Conservation (phyloP, 108 stramenopile species). For the Cyclotella baltica region DNA sequence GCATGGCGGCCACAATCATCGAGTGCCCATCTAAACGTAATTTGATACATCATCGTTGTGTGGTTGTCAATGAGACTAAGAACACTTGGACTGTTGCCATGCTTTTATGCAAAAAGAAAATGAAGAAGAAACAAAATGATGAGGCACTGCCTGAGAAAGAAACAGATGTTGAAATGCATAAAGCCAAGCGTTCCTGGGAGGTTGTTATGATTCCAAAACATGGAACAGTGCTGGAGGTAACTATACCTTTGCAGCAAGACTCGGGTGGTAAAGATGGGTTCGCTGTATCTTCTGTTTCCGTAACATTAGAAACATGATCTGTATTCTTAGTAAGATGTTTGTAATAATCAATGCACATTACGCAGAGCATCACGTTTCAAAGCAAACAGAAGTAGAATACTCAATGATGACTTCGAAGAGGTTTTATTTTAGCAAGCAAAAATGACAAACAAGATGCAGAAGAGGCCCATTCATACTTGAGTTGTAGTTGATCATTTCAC, state of each 20-base stretch:
- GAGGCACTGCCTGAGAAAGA: not conserved
- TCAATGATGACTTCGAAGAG: too few relatives aligned
- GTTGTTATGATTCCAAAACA: slow-evolving; percentile 42
- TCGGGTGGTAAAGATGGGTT: not conserved
- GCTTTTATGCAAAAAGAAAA: slow-evolving; percentile 7
- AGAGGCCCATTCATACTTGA: too few relatives aligned
- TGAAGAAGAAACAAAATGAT: not conserved
- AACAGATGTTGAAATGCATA: not conserved
- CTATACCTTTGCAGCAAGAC: slow-evolving; percentile 15
- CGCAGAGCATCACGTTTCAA: too few relatives aligned
- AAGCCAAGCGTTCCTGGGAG: slow-evolving; percentile 13
- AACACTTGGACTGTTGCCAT: slow-evolving; percentile 43
- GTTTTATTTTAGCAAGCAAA: too few relatives aligned
- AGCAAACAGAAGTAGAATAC: too few relatives aligned
- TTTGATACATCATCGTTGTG: slow-evolving; percentile 23
- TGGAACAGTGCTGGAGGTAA: slow-evolving; percentile 37
- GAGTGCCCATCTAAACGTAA: slow-evolving; percentile 47
- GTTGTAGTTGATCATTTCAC: too few relatives aligned
- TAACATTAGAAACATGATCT: slow-evolving; percentile 13
- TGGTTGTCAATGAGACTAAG: slow-evolving; percentile 45
- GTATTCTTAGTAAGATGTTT: too few relatives aligned
- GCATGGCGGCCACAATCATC: slow-evolving; percentile 42
- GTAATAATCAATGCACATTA: too few relatives aligned
- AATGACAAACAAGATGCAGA: too few relatives aligned
- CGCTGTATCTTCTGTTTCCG: not conserved